phyloP scores from a whole-genome alignment of 148 eudicot species.

The Polygonum aviculare region DNA sequence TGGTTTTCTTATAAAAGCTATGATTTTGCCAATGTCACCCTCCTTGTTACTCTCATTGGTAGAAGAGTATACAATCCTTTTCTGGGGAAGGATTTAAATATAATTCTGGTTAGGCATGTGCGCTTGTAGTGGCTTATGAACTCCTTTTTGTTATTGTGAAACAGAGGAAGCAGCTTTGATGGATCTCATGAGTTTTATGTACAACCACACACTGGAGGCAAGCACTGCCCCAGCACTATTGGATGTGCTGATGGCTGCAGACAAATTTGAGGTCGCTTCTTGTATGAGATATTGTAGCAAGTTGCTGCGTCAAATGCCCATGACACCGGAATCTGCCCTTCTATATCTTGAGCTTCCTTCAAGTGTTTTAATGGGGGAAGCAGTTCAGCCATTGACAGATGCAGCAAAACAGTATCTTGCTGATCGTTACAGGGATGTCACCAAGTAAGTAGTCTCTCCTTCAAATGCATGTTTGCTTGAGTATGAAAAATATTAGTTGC shows the following conservation, averaged over 20 bases:
- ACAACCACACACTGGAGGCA: constrained; percentile 51
- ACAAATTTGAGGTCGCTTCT: constrained; percentile 83
- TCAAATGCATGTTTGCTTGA: neutral
- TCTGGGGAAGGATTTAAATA: neutral
- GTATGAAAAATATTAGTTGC: neutral
- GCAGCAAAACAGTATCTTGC: constrained; percentile 76
- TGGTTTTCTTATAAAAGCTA: neutral
- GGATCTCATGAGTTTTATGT: constrained; percentile 83
- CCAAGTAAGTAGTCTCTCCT: constrained; percentile 42
- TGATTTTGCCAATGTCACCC: neutral
- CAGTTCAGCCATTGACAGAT: constrained; percentile 82
- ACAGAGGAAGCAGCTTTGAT: constrained; percentile 86
- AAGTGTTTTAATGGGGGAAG: constrained; percentile 77
- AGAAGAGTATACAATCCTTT: neutral
- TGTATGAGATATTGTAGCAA: constrained; percentile 77
- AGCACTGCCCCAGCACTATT: constrained; percentile 56
- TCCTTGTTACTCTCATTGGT: neutral
- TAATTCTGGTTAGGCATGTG: neutral
- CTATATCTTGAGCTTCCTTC: constrained; percentile 77
- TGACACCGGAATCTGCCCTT: constrained; percentile 76
- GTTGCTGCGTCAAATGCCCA: constrained; percentile 49
- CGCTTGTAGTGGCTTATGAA: neutral
- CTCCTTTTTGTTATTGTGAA: constrained; percentile 13
- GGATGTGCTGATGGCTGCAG: constrained; percentile 83
- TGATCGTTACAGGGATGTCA: constrained; percentile 59